Base-by-base conservation (phyloP, 2,329 filamentous ascomycete species). In the Zalaria sp. region DNA sequence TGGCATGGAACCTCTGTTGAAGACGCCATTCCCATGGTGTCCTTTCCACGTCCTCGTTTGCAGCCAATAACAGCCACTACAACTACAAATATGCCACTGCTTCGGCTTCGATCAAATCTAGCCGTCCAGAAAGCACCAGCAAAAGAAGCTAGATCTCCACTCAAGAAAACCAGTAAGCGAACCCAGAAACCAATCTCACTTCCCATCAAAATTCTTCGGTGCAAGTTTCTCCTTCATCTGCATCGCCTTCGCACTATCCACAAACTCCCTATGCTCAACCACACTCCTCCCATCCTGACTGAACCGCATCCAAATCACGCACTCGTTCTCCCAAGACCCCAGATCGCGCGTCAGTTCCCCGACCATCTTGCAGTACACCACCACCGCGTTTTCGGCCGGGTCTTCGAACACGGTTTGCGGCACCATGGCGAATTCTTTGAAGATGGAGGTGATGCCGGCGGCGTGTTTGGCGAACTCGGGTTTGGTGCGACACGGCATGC, bases 391-490 rank as follows among this genome's bases (percentile, higher is more conserved):
- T 6, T 53, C 53, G 2, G 44, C 49, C 9, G 46, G 47, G 35
- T 61, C 59, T 29, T 62, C 57, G 41, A 54, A 53, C 25, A 63
- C 52, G 2, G 49, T 46, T 38, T 57, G 53, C 0, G 65, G 61
- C 4, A 57, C 46, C 60, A 69, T 64, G 5, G 51, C 46, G 46
- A 69, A 68, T 5, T 49, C 47, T 28, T 56, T 52, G 47, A 69
- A 69, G 9, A 67, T 45, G 5, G 54, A 57, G 46, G 66, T 66
- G 28, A 68, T 60, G 34, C 57, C 56, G 1, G 48, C 48, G 1
- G 65, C 63, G 49, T 67, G 63, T 7, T 52, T 47, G 11, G 56
- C 54, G 40, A 68, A 69, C 2, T 57, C 51, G 1, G 56, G 54
- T 37, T 55, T 54, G 43, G 59, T 49, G 26, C 61, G 58, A 4